Evolutionary conservation across 495 filamentous ascomycete species (phyloP), one percentile per base, ranked within the genome.

Genomic region (Pyronema domesticum): DNA sequence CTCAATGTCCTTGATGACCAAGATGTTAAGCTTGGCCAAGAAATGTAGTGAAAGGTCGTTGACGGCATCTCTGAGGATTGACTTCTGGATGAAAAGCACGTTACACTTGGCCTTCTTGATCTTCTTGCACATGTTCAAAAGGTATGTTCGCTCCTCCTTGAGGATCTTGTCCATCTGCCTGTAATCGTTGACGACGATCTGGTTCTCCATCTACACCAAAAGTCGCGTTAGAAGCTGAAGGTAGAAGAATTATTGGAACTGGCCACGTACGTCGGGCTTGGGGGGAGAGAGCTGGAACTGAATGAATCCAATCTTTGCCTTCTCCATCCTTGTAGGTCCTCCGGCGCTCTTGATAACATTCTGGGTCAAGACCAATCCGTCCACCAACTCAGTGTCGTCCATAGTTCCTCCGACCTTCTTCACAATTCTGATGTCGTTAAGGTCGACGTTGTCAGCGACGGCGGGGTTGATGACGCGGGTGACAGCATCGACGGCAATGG

Each of bases 61-160:
- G 70, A 98, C 88, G 45, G 91, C 91, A 66, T 98, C 91, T 61
- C 91, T 80, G 44, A 98, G 79, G 60, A 98, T 98, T 14, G 89
- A 95, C 71, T 98, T 98, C 66, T 98, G 91, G 60, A 98, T 95
- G 60, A 98, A 76, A 52, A 98, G 80, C 35, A 98, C 93, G 64
- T 98, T 98, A 74, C 91, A 98, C 72, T 95, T 95, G 61, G 88
- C 89, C 75, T 95, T 96, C 73, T 95, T 94, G 72, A 98, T 98
- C 78, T 95, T 98, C 79, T 98, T 98, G 65, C 88, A 87, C 80
- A 98, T 86, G 72, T 95, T 95, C 44, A 98, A 79, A 55, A 98
- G 76, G 70, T 98, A 98, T 56, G 88, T 86, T 55, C 93, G 86
- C 73, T 98, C 91, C 72, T 98, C 91, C 70, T 98, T 98, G 53